phyloP scores from a whole-genome alignment of 2,329 filamentous ascomycete species.

The Triangularia setosa region DNA sequence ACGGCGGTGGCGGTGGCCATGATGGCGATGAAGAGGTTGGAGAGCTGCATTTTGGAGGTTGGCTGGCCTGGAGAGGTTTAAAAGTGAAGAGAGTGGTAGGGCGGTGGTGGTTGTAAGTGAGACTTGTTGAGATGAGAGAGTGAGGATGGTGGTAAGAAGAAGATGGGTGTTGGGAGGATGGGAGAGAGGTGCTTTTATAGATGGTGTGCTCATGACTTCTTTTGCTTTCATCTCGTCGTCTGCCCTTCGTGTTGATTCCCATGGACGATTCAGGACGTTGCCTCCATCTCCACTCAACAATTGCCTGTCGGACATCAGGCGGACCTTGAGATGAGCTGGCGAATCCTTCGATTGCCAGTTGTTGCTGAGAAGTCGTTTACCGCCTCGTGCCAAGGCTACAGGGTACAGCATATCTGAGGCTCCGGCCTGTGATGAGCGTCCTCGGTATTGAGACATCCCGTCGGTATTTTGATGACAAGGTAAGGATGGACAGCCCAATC shows the following conservation, averaged over 20 bases:
- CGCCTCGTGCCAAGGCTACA: background rate
- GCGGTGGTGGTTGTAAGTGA: too few species aligned
- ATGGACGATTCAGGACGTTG: background rate
- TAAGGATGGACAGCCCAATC: background rate
- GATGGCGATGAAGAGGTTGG: constrained; percentile 3
- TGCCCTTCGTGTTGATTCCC: background rate
- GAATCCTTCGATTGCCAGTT: background rate
- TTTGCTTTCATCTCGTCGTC: constrained; percentile 5
- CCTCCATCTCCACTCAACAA: background rate
- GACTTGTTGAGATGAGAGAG: background rate
- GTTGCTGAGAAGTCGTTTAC: background rate
- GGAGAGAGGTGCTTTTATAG: background rate
- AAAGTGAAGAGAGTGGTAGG: too few species aligned
- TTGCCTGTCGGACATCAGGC: background rate
- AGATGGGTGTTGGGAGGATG: constrained; percentile 1
- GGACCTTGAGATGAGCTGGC: background rate
- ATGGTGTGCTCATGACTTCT: background rate
- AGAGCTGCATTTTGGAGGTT: constrained; percentile 3
- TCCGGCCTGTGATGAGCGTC: background rate
- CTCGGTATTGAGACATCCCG: background rate
- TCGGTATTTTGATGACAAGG: background rate
- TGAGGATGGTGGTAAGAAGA: background rate
- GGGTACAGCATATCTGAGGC: background rate
- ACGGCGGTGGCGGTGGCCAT: background rate
- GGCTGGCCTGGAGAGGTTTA: background rate